These are phyloP conservation scores for Pseudocercospora fuligena DNA, from an alignment of 2,329 filamentous ascomycete genomes.

Conservation along the genomic window DNA sequence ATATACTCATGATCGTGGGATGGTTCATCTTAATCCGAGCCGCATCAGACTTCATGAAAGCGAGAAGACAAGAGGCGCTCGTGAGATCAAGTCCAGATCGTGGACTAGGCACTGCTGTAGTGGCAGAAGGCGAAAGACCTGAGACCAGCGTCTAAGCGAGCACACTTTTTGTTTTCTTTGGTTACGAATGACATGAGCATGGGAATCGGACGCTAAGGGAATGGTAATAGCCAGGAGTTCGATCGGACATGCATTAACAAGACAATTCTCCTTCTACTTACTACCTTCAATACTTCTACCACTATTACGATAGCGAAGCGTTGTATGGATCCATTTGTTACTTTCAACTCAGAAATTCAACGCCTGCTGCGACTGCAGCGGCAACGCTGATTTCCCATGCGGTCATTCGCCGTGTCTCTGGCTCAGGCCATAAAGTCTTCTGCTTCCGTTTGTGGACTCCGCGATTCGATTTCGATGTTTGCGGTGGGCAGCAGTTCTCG, in stretches of 20 bases:
- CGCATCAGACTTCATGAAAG: slow-evolving; percentile 87
- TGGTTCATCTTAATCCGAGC: slow-evolving; percentile 97
- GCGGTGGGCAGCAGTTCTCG: neutral
- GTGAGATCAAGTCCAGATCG: slow-evolving; percentile 92
- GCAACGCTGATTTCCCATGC: neutral
- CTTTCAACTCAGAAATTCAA: neutral
- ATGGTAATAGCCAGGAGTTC: slow-evolving; percentile 14
- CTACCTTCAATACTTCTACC: neutral
- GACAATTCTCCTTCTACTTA: neutral
- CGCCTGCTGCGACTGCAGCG: neutral
- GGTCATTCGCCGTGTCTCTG: neutral
- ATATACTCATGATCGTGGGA: slow-evolving; percentile 92
- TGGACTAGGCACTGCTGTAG: slow-evolving; percentile 80
- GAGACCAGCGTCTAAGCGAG: slow-evolving; percentile 61
- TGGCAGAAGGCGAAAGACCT: slow-evolving; percentile 80
- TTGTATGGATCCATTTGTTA: neutral
- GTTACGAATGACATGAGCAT: slow-evolving; percentile 8
- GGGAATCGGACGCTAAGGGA: slow-evolving; percentile 8
- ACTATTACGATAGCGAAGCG: neutral
- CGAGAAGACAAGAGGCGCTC: slow-evolving; percentile 87
- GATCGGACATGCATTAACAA: neutral
- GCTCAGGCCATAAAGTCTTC: neutral
- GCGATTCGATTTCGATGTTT: neutral
- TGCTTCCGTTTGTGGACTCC: neutral
- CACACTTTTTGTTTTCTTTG: neutral